Conservation (phyloP, 2,329 filamentous ascomycete genomes). For the Ceratocystis diversiconidia region DNA sequence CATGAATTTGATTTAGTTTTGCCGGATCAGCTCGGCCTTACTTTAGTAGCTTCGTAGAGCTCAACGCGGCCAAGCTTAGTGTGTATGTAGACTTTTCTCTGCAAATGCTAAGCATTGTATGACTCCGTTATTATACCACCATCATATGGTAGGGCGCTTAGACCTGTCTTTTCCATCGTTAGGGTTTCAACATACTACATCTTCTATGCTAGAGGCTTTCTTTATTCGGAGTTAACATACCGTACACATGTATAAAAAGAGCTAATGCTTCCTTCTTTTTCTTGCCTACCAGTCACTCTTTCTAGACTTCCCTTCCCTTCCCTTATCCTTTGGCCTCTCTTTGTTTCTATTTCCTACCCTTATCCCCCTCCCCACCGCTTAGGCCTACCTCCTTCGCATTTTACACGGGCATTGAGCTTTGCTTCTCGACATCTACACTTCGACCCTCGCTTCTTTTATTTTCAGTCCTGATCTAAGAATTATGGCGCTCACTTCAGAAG, state of each 20-base stretch:
- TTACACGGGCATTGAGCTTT: not conserved
- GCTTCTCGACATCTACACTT: not conserved
- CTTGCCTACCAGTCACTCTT: not conserved
- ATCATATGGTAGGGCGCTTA: not conserved
- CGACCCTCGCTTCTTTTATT: not conserved
- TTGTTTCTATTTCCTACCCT: not conserved
- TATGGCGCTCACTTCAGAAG: slow-evolving; percentile 20
- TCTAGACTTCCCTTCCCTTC: not conserved
- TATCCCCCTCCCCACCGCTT: not conserved
- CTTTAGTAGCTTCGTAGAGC: not conserved
- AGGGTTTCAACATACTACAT: not conserved
- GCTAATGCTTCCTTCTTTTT: not conserved
- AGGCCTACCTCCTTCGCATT: not conserved
- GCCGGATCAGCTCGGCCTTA: not conserved
- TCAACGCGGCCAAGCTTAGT: not conserved
- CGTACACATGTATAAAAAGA: not conserved
- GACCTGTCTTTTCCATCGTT: not conserved
- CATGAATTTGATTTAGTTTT: no score
- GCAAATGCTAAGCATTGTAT: not conserved
- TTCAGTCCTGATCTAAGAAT: slow-evolving; percentile 15
- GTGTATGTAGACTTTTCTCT: not conserved
- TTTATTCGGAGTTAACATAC: not conserved
- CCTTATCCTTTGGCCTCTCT: not conserved
- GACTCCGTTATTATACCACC: not conserved
- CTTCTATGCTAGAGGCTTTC: not conserved